Conservation (phyloP, 2,329 filamentous ascomycete species). For the Lachnellula suecica region DNA sequence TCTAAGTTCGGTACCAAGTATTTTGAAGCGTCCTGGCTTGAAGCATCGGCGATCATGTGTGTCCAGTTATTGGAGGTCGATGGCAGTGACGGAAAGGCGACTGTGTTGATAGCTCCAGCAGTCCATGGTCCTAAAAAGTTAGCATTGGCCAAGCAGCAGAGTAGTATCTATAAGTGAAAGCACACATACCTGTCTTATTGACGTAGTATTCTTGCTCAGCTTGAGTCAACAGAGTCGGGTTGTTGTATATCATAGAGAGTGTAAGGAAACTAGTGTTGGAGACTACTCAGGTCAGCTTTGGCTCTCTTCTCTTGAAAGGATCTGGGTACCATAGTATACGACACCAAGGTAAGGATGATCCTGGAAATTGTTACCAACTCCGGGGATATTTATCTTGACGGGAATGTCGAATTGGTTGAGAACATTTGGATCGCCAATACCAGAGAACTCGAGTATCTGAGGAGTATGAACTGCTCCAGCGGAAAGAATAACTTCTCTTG, state of each 20-base stretch:
- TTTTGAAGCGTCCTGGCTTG: conserved; percentile 14
- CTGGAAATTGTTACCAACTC: conserved; percentile 60
- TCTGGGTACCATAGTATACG: conserved; percentile 23
- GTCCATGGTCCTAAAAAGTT: conserved; percentile 23
- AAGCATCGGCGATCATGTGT: conserved; percentile 18
- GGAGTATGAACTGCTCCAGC: conserved; percentile 46
- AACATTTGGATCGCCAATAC: conserved; percentile 41
- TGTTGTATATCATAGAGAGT: conserved; percentile 17
- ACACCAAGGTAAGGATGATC: conserved; percentile 44
- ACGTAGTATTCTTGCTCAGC: conserved; percentile 25
- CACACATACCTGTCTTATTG: conserved; percentile 24
- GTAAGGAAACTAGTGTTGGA: conserved; percentile 23
- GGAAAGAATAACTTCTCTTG: conserved; percentile 51
- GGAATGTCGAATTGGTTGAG: conserved; percentile 44
- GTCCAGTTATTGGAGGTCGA: conserved; percentile 20
- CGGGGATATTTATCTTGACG: conserved; percentile 55
- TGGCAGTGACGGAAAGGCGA: conserved; percentile 27
- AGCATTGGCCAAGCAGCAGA: neutral
- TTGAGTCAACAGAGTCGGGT: conserved; percentile 15
- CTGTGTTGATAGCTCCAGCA: conserved; percentile 27
- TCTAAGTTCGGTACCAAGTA: conserved; percentile 22
- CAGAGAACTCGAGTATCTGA: conserved; percentile 46
- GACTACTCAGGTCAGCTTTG: conserved; percentile 16
- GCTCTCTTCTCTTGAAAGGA: no score
- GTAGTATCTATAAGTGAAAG: neutral